phyloP scores from a whole-genome alignment of 768 basidiomycete species.

The Panaeolus papilionaceus region DNA sequence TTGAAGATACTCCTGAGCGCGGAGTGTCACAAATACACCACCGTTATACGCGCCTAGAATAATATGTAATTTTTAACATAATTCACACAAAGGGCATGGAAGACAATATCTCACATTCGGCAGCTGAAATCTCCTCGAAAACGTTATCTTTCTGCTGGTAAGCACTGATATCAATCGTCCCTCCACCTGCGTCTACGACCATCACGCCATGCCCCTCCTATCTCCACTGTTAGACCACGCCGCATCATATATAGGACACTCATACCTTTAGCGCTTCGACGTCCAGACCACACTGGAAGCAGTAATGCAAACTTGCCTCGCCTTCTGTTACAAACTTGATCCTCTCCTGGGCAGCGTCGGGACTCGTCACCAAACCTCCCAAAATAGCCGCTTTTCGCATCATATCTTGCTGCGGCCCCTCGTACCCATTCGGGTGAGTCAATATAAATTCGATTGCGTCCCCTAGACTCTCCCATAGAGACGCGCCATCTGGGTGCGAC shows the following conservation, averaged over 20 bases:
- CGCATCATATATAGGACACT: background rate
- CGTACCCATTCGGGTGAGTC: slow-evolving; percentile 66
- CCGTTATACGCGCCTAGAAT: background rate
- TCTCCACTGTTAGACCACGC: background rate
- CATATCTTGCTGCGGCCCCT: slow-evolving; percentile 54
- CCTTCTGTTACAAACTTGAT: slow-evolving; percentile 67
- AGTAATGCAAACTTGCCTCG: slow-evolving; percentile 66
- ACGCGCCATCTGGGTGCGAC: slow-evolving; percentile 10
- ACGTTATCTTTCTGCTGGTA: slow-evolving; percentile 42
- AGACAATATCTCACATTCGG: background rate
- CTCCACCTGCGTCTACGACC: slow-evolving; percentile 60
- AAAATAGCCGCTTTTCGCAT: slow-evolving; percentile 53
- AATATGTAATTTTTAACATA: background rate
- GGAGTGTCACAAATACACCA: background rate
- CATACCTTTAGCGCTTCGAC: slow-evolving; percentile 40
- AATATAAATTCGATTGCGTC: slow-evolving; percentile 51
- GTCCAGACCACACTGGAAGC: slow-evolving; percentile 47
- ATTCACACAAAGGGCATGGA: background rate
- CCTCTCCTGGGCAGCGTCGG: slow-evolving; percentile 41
- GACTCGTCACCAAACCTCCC: slow-evolving; percentile 50
- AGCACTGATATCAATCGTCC: slow-evolving; percentile 58
- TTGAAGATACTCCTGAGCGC: background rate
- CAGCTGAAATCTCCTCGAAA: slow-evolving; percentile 44
- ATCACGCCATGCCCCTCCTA: slow-evolving; percentile 33
- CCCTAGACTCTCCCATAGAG: slow-evolving; percentile 23